These are phyloP conservation scores for Fraxinus velutina DNA, from an alignment of 305 asterid species.

Conservation along the genomic window DNA sequence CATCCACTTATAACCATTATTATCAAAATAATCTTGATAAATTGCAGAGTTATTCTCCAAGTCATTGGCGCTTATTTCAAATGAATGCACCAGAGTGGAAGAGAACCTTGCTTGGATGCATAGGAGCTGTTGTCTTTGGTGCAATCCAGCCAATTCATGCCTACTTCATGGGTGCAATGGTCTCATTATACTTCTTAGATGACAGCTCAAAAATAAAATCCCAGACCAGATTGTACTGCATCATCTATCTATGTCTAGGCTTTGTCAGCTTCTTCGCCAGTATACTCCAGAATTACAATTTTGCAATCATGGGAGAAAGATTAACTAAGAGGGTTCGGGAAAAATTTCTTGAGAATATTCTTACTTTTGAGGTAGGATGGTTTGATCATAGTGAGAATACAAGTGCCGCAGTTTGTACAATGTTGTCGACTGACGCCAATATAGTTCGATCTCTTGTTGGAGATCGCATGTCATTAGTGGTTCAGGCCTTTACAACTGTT, in stretches of 20 bases:
- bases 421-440: conserved; percentile 57
- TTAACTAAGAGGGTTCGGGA: conserved; percentile 59
- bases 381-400: conserved; percentile 59
- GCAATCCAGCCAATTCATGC: conserved; percentile 58
- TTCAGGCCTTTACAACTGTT: conserved; percentile 59
- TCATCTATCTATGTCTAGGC: conserved; percentile 40
- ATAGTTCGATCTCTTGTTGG: conserved; percentile 60
- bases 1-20: conserved; percentile 26
- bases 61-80: conserved; percentile 37
- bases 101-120: conserved; percentile 47
- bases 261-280: conserved; percentile 48
- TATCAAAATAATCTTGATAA: conserved; percentile 28
- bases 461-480: conserved; percentile 55
- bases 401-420: conserved; percentile 47
- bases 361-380: conserved; percentile 67
- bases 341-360: conserved; percentile 40
- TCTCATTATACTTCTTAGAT: conserved; percentile 43
- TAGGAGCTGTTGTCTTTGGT: conserved; percentile 46
- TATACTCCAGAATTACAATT: conserved; percentile 65
- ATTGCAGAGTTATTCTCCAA: conserved; percentile 9
- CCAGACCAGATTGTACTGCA: conserved; percentile 38
- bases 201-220: conserved; percentile 43
- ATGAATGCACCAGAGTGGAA: conserved; percentile 67
- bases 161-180: conserved; percentile 60
- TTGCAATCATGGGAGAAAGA: conserved; percentile 65